These are phyloP conservation scores for Sporothrix variecibatus DNA, from an alignment of 2,329 filamentous ascomycete species.

Conservation along the genomic window DNA sequence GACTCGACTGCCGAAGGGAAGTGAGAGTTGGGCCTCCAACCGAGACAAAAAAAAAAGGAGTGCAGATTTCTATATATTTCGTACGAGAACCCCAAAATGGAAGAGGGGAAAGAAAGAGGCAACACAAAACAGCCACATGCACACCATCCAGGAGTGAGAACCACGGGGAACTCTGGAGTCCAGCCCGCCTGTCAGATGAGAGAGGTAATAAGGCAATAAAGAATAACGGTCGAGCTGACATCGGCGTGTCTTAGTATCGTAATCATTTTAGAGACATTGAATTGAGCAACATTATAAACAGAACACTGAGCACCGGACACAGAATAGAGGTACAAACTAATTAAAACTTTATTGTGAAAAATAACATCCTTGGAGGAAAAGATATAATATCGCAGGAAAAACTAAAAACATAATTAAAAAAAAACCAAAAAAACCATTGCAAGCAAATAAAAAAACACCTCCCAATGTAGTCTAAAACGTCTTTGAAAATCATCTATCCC, in stretches of 20 bases:
- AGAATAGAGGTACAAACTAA: not conserved
- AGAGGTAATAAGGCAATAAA: not conserved
- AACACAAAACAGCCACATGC: not conserved
- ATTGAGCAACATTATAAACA: no score
- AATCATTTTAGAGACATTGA: no score
- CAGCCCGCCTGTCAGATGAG: not conserved
- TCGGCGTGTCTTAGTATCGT: not conserved
- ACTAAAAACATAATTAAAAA: not conserved
- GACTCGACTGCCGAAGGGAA: not conserved
- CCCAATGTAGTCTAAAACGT: conserved; percentile 10
- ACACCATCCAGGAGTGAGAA: not conserved
- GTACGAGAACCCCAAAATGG: not conserved
- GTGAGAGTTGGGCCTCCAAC: not conserved
- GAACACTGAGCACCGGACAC: no score
- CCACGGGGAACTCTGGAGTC: not conserved
- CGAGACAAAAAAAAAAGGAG: not conserved
- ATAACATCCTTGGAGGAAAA: not conserved
- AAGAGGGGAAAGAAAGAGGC: not conserved
- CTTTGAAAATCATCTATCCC: not conserved
- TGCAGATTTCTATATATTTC: not conserved
- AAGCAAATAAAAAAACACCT: conserved; percentile 20
- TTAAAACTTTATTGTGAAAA: conserved; percentile 7
- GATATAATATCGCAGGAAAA: not conserved
- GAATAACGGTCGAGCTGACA: not conserved
- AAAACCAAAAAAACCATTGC: not conserved